A percentile compares a stretch with the other conserved stretches of the same genome.
Evolutionary conservation across 345 rosid species (phyloP).

Genomic region (Salix udensis): DNA sequence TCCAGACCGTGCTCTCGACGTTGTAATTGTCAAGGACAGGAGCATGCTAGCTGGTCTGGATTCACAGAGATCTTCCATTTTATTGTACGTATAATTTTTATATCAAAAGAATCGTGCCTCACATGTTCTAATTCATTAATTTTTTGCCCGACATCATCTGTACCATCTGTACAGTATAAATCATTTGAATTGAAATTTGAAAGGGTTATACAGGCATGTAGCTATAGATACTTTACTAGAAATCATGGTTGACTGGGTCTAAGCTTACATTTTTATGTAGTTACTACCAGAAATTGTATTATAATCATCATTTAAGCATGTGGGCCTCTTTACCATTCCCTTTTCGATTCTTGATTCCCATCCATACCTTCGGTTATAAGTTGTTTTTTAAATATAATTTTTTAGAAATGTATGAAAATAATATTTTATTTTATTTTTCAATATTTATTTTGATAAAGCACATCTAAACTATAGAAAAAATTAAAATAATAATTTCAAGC

Average conservation of each 20-base stretch:
- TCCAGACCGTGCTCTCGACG: neutral
- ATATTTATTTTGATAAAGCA: too few species aligned
- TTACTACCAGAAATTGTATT: neutral
- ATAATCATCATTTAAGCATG: neutral
- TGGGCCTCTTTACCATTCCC: neutral
- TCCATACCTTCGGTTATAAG: neutral
- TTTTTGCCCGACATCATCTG: conserved; percentile 27
- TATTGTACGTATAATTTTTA: conserved; percentile 17
- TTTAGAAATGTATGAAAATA: too few species aligned
- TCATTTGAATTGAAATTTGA: conserved; percentile 10
- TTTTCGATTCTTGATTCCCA: neutral
- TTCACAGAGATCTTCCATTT: conserved; percentile 8
- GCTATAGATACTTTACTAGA: neutral
- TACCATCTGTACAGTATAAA: conserved; percentile 29
- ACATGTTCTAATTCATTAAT: conserved; percentile 37
- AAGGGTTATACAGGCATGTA: conserved; percentile 6
- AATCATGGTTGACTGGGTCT: neutral
- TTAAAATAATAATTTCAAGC: too few species aligned
- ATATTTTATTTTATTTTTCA: too few species aligned
- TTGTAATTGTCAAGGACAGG: conserved; percentile 5
- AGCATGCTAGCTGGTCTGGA: neutral
- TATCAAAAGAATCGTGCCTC: conserved; percentile 4
- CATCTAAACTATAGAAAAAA: too few species aligned
- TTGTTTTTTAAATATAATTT: too few species aligned
- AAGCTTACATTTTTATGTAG: neutral